Percentiles rank a stretch among this genome's conserved stretches.
These are phyloP conservation scores for Hymenotorrendiella dingleyae DNA, from an alignment of 2,329 filamentous ascomycete genomes.

Conservation along the genomic window DNA sequence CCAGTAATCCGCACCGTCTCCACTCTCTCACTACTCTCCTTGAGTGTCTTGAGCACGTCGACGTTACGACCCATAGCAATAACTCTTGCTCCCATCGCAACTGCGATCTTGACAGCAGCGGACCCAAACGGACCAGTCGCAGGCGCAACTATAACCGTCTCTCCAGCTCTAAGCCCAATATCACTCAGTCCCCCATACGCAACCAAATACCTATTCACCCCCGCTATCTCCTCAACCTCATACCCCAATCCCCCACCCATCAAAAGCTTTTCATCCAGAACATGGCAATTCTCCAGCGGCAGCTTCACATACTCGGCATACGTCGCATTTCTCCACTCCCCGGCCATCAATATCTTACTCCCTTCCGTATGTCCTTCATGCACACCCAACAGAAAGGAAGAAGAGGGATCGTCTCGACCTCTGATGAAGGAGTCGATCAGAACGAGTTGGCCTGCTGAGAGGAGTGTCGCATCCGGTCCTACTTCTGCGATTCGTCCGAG, in stretches of 20 bases:
- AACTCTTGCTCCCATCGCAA: constrained; percentile 43
- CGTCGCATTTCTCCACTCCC: constrained; percentile 31
- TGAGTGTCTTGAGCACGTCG: constrained; percentile 33
- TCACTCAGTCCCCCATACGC: constrained; percentile 40
- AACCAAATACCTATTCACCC: constrained; percentile 22
- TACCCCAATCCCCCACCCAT: constrained; percentile 14
- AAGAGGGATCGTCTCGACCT: constrained; percentile 31
- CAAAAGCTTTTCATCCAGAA: constrained; percentile 30
- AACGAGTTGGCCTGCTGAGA: constrained; percentile 33
- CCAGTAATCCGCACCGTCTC: constrained; percentile 38
- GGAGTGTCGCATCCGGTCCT: constrained; percentile 30
- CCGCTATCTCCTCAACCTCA: constrained; percentile 10
- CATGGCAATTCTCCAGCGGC: constrained; percentile 34
- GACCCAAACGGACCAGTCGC: constrained; percentile 42
- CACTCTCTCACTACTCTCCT: constrained; percentile 27
- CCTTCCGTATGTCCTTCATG: constrained; percentile 24
- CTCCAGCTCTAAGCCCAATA: constrained; percentile 37
- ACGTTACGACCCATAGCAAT: constrained; percentile 43
- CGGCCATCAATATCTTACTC: constrained; percentile 26
- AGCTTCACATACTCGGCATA: constrained; percentile 32
- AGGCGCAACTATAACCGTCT: constrained; percentile 40
- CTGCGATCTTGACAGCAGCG: constrained; percentile 37
- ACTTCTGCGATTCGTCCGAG: constrained; percentile 32
- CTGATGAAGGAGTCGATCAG: constrained; percentile 31
- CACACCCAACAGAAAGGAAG: constrained; percentile 29